Conservation (phyloP, 2,329 filamentous ascomycete species). For the Exophiala oligosperma region DNA sequence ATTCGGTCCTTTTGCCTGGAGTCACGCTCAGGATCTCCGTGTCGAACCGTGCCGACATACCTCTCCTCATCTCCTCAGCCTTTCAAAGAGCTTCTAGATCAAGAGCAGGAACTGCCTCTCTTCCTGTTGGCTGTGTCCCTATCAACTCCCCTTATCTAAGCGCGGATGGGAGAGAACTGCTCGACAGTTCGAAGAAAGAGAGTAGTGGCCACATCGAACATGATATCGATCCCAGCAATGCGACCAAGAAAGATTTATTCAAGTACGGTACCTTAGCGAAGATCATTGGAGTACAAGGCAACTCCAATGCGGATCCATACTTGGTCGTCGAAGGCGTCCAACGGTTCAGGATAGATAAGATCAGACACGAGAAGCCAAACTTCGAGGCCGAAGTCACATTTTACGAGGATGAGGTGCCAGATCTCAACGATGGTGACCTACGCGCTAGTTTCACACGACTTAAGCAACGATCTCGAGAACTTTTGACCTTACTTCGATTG, state of each 20-base stretch:
- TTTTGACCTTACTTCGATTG: slow-evolving; percentile 79
- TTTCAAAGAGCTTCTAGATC: slow-evolving; percentile 71
- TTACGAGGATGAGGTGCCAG: slow-evolving; percentile 59
- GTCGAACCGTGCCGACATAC: slow-evolving; percentile 80
- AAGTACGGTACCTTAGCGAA: slow-evolving; percentile 78
- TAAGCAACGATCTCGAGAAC: slow-evolving; percentile 80
- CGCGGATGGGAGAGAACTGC: slow-evolving; percentile 71
- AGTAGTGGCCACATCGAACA: slow-evolving; percentile 28
- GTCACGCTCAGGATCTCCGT: slow-evolving; percentile 83
- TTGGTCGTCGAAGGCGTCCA: slow-evolving; percentile 83
- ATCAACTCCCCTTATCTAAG: slow-evolving; percentile 74
- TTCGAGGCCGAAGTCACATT: slow-evolving; percentile 79
- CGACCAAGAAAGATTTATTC: slow-evolving; percentile 73
- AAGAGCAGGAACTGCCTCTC: slow-evolving; percentile 63
- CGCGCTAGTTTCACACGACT: slow-evolving; percentile 74
- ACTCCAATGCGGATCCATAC: slow-evolving; percentile 72
- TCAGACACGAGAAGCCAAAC: slow-evolving; percentile 77
- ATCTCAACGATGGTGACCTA: slow-evolving; percentile 61
- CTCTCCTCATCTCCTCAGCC: slow-evolving; percentile 80
- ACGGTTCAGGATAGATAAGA: slow-evolving; percentile 71
- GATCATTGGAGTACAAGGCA: slow-evolving; percentile 75
- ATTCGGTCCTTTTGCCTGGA: slow-evolving; percentile 80
- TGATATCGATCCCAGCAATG: slow-evolving; percentile 59
- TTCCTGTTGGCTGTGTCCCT: slow-evolving; percentile 86
- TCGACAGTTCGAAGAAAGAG: slow-evolving; percentile 63